Evolutionary conservation across 331 rosid genomes (phyloP).

Genomic region (Pyrus hybrid): DNA sequence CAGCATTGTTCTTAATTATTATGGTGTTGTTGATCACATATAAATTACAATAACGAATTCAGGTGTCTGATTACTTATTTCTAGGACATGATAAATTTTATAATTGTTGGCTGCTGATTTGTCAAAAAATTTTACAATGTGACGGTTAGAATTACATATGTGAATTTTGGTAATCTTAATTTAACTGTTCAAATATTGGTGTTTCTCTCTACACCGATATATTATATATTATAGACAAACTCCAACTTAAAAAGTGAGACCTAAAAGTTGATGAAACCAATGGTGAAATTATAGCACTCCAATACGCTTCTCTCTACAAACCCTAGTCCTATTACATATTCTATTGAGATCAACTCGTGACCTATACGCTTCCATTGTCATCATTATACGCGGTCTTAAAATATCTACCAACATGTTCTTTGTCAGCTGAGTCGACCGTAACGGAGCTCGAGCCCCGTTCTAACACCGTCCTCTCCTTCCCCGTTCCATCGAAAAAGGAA

Average conservation of each 20-base stretch:
- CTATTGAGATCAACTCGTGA: constrained; percentile 4
- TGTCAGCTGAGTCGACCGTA: constrained; percentile 21
- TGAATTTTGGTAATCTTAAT: too few species aligned
- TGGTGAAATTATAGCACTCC: background rate
- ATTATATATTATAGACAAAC: background rate
- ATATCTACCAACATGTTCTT: background rate
- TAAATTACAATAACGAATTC: background rate
- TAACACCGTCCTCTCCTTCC: constrained; percentile 3
- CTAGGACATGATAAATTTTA: background rate
- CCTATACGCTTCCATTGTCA: constrained; percentile 33
- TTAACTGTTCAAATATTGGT: too few species aligned
- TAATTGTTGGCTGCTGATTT: too few species aligned
- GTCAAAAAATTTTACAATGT: too few species aligned
- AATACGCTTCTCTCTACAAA: background rate
- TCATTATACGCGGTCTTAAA: constrained; percentile 23
- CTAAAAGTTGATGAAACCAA: background rate
- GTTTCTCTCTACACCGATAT: background rate
- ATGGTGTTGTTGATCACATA: background rate
- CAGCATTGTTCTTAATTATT: background rate
- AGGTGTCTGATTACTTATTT: background rate
- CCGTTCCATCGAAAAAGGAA: constrained; percentile 18
- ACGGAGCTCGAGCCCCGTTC: constrained; percentile 36
- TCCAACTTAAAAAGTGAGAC: background rate
- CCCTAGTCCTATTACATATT: background rate
- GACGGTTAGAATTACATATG: too few species aligned